Evolutionary conservation across 768 basidiomycete species (phyloP), one percentile per base, ranked within the genome.

Genomic region (Mycena indigotica): DNA sequence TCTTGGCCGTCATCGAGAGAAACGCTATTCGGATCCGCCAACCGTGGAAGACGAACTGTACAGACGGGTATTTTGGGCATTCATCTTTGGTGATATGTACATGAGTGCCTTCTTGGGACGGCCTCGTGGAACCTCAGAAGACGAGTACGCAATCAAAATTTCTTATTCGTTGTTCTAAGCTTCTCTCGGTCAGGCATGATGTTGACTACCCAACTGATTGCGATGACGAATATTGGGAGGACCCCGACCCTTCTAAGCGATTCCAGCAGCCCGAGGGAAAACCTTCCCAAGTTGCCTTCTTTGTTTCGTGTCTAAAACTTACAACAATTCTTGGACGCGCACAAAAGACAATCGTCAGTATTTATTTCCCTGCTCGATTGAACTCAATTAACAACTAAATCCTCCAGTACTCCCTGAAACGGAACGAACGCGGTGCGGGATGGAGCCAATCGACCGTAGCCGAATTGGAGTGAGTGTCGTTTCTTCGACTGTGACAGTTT

Each of bases 161-260:
- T n/a, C n/a, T n/a, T n/a, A n/a, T n/a, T n/a, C n/a, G n/a, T n/a
- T n/a, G n/a, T n/a, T n/a, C n/a, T n/a, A n/a, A n/a, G n/a, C n/a
- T n/a, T n/a, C n/a, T n/a, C n/a, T n/a, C n/a, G n/a, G 79, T 15
- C 21, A 62, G 61, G 30, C 56, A 84, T 53, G 85, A 87, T 55
- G 70, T 81, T 8, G 83, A 84, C 35, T 75, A 77, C 12, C 84
- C 85, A 1, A 65, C 78, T 0, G 81, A 83, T 10, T 79, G 81
- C 4, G 85, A 87, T 53, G 85, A 87, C 63, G 84, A 85, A 38
- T 86, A 79, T 50, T 86, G 84, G 84, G 75, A 76, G 5, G 70
- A 69, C 55, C 72, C 63, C 32, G 78, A 77, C 28, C 73, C 74
- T 0, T 69, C 69, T 5, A 69, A 69, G 28, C 67, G 70, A 3